Conservation (phyloP, 2,329 filamentous ascomycete genomes). For the Talaromyces albobiverticillius region DNA sequence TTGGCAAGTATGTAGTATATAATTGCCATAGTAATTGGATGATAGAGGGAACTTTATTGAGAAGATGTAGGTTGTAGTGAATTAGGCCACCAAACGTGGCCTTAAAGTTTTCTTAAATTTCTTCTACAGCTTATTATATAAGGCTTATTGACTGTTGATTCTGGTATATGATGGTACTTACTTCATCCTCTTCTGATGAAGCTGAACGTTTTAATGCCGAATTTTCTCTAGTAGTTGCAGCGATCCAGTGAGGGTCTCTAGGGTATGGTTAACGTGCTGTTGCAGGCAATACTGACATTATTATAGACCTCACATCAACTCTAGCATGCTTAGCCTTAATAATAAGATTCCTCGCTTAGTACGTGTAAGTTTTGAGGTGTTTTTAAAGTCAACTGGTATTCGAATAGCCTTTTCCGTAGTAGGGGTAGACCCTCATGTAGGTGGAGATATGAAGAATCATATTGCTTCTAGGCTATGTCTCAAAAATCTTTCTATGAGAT, state of each 20-base stretch:
- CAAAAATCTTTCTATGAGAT: not conserved
- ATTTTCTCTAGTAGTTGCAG: not conserved
- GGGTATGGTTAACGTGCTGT: not conserved
- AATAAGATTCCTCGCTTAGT: slow-evolving; percentile 4
- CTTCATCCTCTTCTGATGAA: not conserved
- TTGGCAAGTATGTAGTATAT: not conserved
- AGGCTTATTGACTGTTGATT: not conserved
- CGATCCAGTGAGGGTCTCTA: slow-evolving; percentile 2
- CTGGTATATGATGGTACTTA: not conserved
- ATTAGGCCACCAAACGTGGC: not conserved
- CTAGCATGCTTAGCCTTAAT: slow-evolving; percentile 8
- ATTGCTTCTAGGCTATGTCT: not conserved
- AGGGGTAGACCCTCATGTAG: slow-evolving; percentile 12
- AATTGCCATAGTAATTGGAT: not conserved
- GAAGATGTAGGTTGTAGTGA: not conserved
- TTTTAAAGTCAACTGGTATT: slow-evolving; percentile 13
- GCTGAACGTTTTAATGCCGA: not conserved
- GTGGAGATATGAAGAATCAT: not conserved
- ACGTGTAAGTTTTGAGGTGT: slow-evolving; percentile 9
- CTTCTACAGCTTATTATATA: not conserved
- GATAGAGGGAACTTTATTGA: not conserved
- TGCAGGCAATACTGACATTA: not conserved
- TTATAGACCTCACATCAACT: not conserved
- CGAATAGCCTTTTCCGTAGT: slow-evolving; percentile 10
- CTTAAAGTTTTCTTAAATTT: not conserved